Conservation (phyloP, 495 filamentous ascomycete species). For the Saxispiralis lemnorum region DNA sequence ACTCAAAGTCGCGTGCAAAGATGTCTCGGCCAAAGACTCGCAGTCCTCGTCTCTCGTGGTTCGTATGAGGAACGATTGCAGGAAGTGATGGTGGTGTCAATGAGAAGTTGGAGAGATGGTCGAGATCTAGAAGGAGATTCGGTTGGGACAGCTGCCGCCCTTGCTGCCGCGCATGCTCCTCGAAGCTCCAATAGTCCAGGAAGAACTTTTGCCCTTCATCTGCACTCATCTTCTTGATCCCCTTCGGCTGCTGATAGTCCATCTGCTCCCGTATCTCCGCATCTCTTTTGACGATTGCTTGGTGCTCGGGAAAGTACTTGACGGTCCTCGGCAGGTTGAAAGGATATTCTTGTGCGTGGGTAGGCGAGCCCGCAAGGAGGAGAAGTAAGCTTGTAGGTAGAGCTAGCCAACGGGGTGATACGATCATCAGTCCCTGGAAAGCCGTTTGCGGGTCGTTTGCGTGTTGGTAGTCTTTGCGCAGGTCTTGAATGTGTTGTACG, state of each 20-base stretch:
- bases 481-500: too few relatives aligned
- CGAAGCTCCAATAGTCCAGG: conserved; percentile 37
- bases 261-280: conserved; percentile 21
- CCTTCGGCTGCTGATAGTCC: conserved; percentile 23
- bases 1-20: conserved; percentile 44
- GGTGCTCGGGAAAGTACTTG: conserved; percentile 27
- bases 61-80: conserved; percentile 25
- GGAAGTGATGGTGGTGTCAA: conserved; percentile 25
- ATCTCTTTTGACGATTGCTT: conserved; percentile 20
- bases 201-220: conserved; percentile 81
- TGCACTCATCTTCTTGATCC: conserved; percentile 56
- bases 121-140: too few relatives aligned
- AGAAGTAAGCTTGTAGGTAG: conserved; percentile 1
- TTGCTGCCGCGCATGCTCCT: background rate
- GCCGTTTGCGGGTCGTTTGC: too few relatives aligned
- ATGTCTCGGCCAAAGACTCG: conserved; percentile 15
- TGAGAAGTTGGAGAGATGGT: conserved; percentile 2
- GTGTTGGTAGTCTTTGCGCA: too few relatives aligned
- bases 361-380: background rate
- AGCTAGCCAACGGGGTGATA: background rate
- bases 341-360: conserved; percentile 17
- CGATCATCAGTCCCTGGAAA: too few relatives aligned
- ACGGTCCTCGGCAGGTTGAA: conserved; percentile 31
- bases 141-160: too few relatives aligned
- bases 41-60: background rate